phyloP scores from a whole-genome alignment of 768 basidiomycete genomes.

The Xerocomellus intermedius region DNA sequence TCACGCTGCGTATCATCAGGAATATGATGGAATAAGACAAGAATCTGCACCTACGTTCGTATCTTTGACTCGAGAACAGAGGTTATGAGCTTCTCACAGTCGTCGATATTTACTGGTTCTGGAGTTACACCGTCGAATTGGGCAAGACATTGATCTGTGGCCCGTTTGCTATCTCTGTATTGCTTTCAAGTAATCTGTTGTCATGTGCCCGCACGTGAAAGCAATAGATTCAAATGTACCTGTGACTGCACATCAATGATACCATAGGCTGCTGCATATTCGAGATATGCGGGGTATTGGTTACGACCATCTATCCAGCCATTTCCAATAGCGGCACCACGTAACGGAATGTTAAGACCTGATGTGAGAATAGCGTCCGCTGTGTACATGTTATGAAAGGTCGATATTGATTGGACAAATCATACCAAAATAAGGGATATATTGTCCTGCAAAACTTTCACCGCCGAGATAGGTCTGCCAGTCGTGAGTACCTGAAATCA shows the following conservation, averaged over 20 bases:
- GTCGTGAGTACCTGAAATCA: conserved; percentile 7
- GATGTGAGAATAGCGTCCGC: conserved; percentile 76
- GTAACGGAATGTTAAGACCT: conserved; percentile 57
- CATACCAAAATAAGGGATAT: conserved; percentile 91
- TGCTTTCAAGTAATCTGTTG: conserved; percentile 37
- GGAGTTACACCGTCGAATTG: conserved; percentile 38
- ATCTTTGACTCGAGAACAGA: conserved; percentile 34
- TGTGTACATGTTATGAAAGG: conserved; percentile 30
- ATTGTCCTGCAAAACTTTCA: conserved; percentile 97
- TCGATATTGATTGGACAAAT: background rate
- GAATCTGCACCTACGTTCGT: conserved; percentile 20
- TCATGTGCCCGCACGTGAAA: conserved; percentile 3
- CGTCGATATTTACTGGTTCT: conserved; percentile 53
- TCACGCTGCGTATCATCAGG: conserved; percentile 44
- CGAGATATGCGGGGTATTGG: conserved; percentile 89
- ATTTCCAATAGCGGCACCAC: conserved; percentile 90
- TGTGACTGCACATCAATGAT: conserved; percentile 70
- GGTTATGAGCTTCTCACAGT: conserved; percentile 61
- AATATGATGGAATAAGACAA: background rate
- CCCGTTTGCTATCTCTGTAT: conserved; percentile 57
- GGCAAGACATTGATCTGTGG: conserved; percentile 58
- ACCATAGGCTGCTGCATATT: conserved; percentile 79
- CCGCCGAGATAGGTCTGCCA: conserved; percentile 92
- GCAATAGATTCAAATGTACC: conserved; percentile 38
- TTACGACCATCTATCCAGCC: conserved; percentile 92